Base-by-base conservation (phyloP, 495 filamentous ascomycete species). In the Aspergillus sclerotiicarbonarius region DNA sequence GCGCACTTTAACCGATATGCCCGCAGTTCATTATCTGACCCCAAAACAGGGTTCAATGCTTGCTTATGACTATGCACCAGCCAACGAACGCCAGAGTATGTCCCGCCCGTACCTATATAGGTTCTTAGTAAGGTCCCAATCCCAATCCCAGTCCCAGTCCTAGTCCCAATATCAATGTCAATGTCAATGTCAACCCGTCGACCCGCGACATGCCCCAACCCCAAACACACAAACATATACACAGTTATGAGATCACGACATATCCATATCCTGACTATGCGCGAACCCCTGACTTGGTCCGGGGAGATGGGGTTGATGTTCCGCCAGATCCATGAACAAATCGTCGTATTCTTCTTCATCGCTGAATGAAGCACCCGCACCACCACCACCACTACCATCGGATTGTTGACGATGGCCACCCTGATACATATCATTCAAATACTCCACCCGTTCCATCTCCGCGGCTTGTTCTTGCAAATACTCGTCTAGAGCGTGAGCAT, bases 281-380 rank as follows among this genome's bases (percentile, higher is more conserved):
- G 8, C 46, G 1, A 30, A 15, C 21, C 15, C 20, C 21, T 31
- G 20, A 2, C 46, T 20, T 4, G 19, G 3, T 7, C 41, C n/a
- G 19, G 2, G 41, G 15, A 58, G 31, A 9, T 59, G 29, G 16
- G 25, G 41, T 4, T 55, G 62, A 29, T 72, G 13, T 25, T 25
- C 71, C 31, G 61, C 62, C 49, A 79, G 37, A 30, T 70, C 66
- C 66, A 73, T 76, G 54, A 82, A 82, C 29, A 84, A 70, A 64
- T 72, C 72, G 59, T 82, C 80, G 63, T 82, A 82, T 43, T 84
- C 80, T 43, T 84, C 80, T 18, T 81, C 82, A 58, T 87, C 81
- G 43, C 83, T 82, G 41, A 78, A 81, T 15, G 63, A 68, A 5
- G 60, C 62, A 46, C 21, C 59, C 39, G 30, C 33, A 58, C 58